A percentile compares a stretch with the other conserved stretches of the same genome.
Conservation (phyloP, 2,329 filamentous ascomycete species). For the Sarocladium kiliense region DNA sequence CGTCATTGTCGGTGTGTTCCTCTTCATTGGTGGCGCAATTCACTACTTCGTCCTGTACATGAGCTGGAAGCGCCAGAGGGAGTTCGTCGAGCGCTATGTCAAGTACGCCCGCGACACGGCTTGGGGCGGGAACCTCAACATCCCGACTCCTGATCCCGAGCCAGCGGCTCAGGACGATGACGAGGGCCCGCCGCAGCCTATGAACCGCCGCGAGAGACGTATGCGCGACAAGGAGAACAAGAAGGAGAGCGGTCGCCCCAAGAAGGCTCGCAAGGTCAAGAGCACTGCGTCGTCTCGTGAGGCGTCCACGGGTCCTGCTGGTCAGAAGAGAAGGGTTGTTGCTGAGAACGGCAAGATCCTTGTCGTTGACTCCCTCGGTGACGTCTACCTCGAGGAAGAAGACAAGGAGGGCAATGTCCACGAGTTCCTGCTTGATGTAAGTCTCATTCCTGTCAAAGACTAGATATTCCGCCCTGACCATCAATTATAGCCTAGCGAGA, state of each 20-base stretch:
- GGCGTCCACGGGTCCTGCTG: constrained; percentile 59
- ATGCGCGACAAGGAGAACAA: constrained; percentile 81
- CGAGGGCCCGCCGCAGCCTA: constrained; percentile 45
- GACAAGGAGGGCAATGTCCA: constrained; percentile 79
- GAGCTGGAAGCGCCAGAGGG: constrained; percentile 81
- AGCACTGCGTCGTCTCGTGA: constrained; percentile 24
- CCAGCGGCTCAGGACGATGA: constrained; percentile 42
- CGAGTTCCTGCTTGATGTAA: constrained; percentile 84
- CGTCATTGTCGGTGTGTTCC: constrained; percentile 74
- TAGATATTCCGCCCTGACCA: too few species aligned
- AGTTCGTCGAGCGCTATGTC: constrained; percentile 90
- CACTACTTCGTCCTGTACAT: constrained; percentile 86
- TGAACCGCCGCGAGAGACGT: constrained; percentile 83
- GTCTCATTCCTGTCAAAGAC: too few species aligned
- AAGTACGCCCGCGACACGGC: constrained; percentile 81
- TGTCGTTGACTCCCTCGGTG: constrained; percentile 84
- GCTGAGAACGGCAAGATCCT: constrained; percentile 95
- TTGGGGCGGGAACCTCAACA: constrained; percentile 76
- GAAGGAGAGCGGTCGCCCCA: constrained; percentile 57
- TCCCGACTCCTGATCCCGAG: constrained; percentile 59
- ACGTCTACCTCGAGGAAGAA: constrained; percentile 91
- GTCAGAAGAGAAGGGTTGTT: constrained; percentile 79
- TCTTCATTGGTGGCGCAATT: constrained; percentile 75
- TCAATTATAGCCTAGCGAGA: constrained; percentile 72
- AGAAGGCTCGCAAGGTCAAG: constrained; percentile 36